phyloP scores from a whole-genome alignment of 2,329 filamentous ascomycete species.

The Zymoseptoria passerinii region DNA sequence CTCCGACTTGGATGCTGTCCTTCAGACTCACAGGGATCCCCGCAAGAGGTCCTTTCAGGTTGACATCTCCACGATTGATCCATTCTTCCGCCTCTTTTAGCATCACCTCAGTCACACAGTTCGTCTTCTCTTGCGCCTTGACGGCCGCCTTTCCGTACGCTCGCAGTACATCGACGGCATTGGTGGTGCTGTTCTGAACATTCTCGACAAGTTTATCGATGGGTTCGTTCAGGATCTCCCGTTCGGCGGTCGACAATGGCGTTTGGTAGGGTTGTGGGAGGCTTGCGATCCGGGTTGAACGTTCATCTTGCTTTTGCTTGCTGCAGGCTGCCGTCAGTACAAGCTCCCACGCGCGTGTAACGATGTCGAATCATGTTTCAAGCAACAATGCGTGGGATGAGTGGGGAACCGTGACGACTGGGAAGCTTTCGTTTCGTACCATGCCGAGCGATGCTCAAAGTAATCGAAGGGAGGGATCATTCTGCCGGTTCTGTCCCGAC shows the following conservation, averaged over 20 bases:
- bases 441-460: constrained; percentile 61
- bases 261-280: constrained; percentile 59
- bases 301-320: constrained; percentile 70
- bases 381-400: constrained; percentile 10
- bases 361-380: constrained; percentile 1
- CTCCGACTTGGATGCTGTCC: constrained; percentile 65
- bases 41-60: constrained; percentile 72
- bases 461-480: constrained; percentile 50
- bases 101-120: constrained; percentile 83
- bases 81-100: constrained; percentile 70
- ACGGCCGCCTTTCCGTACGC: constrained; percentile 82
- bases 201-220: constrained; percentile 71
- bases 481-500: constrained; percentile 7
- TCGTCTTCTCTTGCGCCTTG: constrained; percentile 76
- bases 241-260: constrained; percentile 57
- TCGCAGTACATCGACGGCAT: constrained; percentile 65
- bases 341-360: background rate
- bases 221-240: constrained; percentile 59
- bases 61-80: constrained; percentile 50
- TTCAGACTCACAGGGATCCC: constrained; percentile 84
- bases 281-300: constrained; percentile 58
- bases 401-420: constrained; percentile 4
- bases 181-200: constrained; percentile 60
- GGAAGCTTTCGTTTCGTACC: constrained; percentile 45
- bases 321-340: constrained; percentile 38